A percentile compares a stretch with the other conserved stretches of the same genome.
These are phyloP conservation scores for Phytophthora multivora DNA, from an alignment of 352 stramenopile species.

Conservation along the genomic window DNA sequence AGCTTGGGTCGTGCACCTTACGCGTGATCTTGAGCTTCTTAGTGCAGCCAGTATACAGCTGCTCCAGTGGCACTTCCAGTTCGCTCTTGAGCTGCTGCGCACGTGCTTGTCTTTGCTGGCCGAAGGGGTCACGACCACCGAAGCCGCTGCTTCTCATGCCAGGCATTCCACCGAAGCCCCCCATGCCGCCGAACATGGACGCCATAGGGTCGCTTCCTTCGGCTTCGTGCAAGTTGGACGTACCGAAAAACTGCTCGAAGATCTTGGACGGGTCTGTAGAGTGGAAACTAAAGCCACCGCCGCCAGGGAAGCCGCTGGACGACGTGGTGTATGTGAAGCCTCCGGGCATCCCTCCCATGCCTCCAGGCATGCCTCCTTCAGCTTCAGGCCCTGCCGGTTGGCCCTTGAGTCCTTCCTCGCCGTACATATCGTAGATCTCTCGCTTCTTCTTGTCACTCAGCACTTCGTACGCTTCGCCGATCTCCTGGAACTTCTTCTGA, in stretches of 20 bases:
- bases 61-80: slow-evolving; percentile 93
- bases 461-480: slow-evolving; percentile 93
- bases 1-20: slow-evolving; percentile 81
- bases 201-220: slow-evolving; percentile 73
- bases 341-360: slow-evolving; percentile 70
- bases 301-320: slow-evolving; percentile 64
- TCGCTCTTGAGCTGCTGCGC: slow-evolving; percentile 76
- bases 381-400: slow-evolving; percentile 36
- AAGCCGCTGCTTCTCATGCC: slow-evolving; percentile 44
- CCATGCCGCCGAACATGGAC: slow-evolving; percentile 70
- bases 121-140: slow-evolving; percentile 50
- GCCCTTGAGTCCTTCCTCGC: slow-evolving; percentile 90
- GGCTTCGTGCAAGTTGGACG: slow-evolving; percentile 77
- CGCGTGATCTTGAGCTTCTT: slow-evolving; percentile 96
- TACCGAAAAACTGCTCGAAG: slow-evolving; percentile 92
- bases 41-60: slow-evolving; percentile 81
- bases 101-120: slow-evolving; percentile 28
- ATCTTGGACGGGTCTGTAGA: slow-evolving; percentile 87
- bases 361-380: slow-evolving; percentile 36
- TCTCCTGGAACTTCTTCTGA: slow-evolving; percentile 93
- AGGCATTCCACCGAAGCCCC: slow-evolving; percentile 57
- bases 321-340: slow-evolving; percentile 48
- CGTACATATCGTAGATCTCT: slow-evolving; percentile 93
- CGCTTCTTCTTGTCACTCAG: slow-evolving; percentile 94
- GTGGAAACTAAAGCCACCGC: slow-evolving; percentile 69